Conservation (phyloP, 139 green algal genomes). For the Closterium sp. region DNA sequence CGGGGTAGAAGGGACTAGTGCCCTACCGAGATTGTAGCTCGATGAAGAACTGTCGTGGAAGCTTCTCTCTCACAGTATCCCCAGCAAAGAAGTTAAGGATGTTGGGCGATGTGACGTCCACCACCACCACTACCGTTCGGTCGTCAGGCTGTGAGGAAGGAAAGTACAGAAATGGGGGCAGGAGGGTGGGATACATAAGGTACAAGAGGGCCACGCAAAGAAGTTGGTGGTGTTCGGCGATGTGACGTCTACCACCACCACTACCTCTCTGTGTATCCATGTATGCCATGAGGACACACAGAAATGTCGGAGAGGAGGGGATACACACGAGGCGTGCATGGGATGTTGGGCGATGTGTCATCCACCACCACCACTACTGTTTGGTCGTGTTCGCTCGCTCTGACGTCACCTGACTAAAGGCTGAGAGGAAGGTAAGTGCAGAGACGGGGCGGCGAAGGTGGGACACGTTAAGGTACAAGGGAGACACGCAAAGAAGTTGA, state of each 20-base stretch:
- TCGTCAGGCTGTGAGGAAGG: constrained; percentile 40
- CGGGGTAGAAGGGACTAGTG: background rate
- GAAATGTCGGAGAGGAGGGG: too few relatives aligned
- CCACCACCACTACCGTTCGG: constrained; percentile 46
- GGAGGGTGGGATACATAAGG: too few relatives aligned
- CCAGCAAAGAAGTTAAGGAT: constrained; percentile 53
- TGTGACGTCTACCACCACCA: constrained; percentile 49
- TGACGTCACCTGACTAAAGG: too few relatives aligned
- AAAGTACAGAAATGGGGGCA: background rate
- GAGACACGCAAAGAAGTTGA: too few relatives aligned
- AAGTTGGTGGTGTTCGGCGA: constrained; percentile 50
- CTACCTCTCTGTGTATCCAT: too few relatives aligned
- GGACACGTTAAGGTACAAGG: too few relatives aligned
- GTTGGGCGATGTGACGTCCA: constrained; percentile 47
- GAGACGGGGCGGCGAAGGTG: background rate
- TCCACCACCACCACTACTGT: too few relatives aligned
- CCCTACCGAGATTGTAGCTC: constrained; percentile 44
- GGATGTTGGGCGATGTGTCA: too few relatives aligned
- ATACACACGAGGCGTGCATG: too few relatives aligned
- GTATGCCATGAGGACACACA: too few relatives aligned
- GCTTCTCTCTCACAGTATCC: constrained; percentile 42
- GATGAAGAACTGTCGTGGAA: constrained; percentile 52
- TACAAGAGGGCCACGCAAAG: too few relatives aligned
- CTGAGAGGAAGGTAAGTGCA: constrained; percentile 1
- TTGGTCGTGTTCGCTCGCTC: too few relatives aligned